phyloP scores from a whole-genome alignment of 2,329 filamentous ascomycete species.

The Ophiocordyceps camponoti-saundersi region DNA sequence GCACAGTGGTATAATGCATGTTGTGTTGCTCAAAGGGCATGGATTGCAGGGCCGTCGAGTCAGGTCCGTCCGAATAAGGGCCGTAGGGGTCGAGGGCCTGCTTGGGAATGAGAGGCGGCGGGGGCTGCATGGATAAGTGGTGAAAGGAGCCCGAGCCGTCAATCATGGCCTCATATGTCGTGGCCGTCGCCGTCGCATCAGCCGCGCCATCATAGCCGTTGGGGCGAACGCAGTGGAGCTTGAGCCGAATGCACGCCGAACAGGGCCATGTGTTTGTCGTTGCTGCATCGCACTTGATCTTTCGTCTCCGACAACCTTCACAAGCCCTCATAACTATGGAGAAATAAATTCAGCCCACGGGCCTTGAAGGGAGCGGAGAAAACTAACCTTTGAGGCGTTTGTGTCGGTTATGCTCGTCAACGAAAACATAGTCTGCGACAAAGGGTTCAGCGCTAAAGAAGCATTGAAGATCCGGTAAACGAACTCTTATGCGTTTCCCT shows the following conservation, averaged over 20 bases:
- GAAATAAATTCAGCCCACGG: conserved; percentile 14
- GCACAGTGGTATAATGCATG: conserved; percentile 36
- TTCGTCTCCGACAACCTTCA: conserved; percentile 83
- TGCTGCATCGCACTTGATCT: conserved; percentile 96
- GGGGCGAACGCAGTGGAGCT: conserved; percentile 83
- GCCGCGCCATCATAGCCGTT: conserved; percentile 47
- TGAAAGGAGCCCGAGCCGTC: conserved; percentile 20
- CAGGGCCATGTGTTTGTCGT: conserved; percentile 97
- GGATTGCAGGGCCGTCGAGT: conserved; percentile 25
- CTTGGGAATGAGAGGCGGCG: conserved; percentile 27
- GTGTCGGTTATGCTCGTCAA: conserved; percentile 96
- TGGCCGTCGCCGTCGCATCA: conserved; percentile 15
- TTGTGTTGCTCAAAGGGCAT: conserved; percentile 32
- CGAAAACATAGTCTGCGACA: conserved; percentile 82
- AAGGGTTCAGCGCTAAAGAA: neutral
- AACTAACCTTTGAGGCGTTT: conserved; percentile 77
- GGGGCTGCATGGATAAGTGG: conserved; percentile 30
- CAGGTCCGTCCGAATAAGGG: conserved; percentile 26
- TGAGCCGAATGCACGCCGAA: conserved; percentile 79
- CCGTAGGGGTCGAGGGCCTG: conserved; percentile 24
- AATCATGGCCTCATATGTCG: conserved; percentile 16
- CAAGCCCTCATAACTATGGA: conserved; percentile 81
- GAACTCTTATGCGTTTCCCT: conserved; percentile 71
- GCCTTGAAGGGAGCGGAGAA: neutral
- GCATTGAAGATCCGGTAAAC: neutral